These are phyloP conservation scores for Colletotrichum nymphaeae DNA, from an alignment of 2,329 filamentous ascomycete genomes.

Conservation along the genomic window DNA sequence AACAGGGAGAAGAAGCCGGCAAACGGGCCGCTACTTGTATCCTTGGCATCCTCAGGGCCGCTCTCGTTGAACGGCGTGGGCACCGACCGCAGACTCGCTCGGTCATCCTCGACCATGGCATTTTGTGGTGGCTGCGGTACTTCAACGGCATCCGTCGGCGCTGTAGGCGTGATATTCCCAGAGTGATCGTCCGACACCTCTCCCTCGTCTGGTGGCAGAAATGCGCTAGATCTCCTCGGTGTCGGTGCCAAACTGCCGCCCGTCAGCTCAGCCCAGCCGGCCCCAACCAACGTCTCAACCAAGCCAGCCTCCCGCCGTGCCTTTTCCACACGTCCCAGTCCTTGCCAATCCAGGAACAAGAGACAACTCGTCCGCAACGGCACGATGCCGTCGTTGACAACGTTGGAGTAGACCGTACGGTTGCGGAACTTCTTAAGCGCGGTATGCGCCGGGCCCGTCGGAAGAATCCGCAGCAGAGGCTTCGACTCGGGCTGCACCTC, in stretches of 20 bases:
- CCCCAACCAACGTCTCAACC: constrained; percentile 91
- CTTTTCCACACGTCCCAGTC: constrained; percentile 92
- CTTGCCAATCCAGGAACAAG: constrained; percentile 97
- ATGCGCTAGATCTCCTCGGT: constrained; percentile 57
- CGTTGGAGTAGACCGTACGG: constrained; percentile 93
- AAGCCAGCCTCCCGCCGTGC: constrained; percentile 91
- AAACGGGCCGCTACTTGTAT: constrained; percentile 61
- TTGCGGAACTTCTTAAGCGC: constrained; percentile 91
- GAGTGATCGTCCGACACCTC: constrained; percentile 26
- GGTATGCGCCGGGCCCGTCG: constrained; percentile 89
- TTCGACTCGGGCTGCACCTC: constrained; percentile 83
- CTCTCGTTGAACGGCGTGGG: constrained; percentile 46
- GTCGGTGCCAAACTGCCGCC: constrained; percentile 67
- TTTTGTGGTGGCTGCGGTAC: constrained; percentile 79
- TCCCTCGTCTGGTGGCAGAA: constrained; percentile 45
- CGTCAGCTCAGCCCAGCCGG: constrained; percentile 94
- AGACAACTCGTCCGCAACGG: constrained; percentile 94
- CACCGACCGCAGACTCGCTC: constrained; percentile 64
- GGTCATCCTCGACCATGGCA: constrained; percentile 75
- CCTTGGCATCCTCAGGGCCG: constrained; percentile 25
- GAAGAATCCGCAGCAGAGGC: constrained; percentile 87
- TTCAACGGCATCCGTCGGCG: constrained; percentile 57
- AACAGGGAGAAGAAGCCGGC: constrained; percentile 80
- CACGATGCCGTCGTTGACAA: constrained; percentile 97
- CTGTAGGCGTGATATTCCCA: constrained; percentile 34